Evolutionary conservation across 768 basidiomycete genomes (phyloP).

Genomic region (Trametes meyenii): DNA sequence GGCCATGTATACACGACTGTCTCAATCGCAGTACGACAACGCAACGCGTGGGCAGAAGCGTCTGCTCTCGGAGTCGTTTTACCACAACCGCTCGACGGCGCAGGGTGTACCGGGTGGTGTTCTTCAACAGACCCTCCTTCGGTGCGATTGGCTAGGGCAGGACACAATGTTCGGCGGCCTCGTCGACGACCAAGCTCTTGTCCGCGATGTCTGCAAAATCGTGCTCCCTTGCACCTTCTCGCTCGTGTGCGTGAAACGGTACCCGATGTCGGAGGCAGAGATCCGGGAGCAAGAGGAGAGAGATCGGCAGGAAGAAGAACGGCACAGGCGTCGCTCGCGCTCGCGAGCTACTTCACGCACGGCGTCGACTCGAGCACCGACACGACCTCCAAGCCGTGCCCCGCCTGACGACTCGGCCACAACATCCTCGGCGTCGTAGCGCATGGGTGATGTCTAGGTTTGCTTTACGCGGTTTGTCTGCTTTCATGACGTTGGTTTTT

Average conservation of each 20-base stretch:
- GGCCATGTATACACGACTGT: constrained; percentile 53
- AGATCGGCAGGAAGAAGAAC: constrained; percentile 27
- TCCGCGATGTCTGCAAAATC: constrained; percentile 46
- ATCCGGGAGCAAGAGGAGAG: constrained; percentile 48
- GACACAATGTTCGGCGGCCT: constrained; percentile 69
- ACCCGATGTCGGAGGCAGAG: constrained; percentile 54
- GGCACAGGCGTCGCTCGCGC: constrained; percentile 21
- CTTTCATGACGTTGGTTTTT: not conserved
- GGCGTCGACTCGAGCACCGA: constrained; percentile 18
- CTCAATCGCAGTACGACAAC: constrained; percentile 53
- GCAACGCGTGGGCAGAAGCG: constrained; percentile 42
- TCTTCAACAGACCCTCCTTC: constrained; percentile 62
- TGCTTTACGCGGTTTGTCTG: too few relatives aligned
- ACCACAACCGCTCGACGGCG: constrained; percentile 65
- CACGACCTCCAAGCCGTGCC: constrained; percentile 18
- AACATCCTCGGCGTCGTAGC: not conserved
- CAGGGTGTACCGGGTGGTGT: constrained; percentile 69
- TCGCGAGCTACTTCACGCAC: constrained; percentile 28
- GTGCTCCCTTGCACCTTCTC: constrained; percentile 62
- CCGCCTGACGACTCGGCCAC: constrained; percentile 6
- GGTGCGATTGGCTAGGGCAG: constrained; percentile 66
- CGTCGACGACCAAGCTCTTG: constrained; percentile 43
- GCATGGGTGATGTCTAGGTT: not conserved
- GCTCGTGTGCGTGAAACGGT: constrained; percentile 51
- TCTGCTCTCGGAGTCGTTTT: constrained; percentile 55